Evolutionary conservation across 129 eudicot species (phyloP).

Genomic region (Lactuca sativa): DNA sequence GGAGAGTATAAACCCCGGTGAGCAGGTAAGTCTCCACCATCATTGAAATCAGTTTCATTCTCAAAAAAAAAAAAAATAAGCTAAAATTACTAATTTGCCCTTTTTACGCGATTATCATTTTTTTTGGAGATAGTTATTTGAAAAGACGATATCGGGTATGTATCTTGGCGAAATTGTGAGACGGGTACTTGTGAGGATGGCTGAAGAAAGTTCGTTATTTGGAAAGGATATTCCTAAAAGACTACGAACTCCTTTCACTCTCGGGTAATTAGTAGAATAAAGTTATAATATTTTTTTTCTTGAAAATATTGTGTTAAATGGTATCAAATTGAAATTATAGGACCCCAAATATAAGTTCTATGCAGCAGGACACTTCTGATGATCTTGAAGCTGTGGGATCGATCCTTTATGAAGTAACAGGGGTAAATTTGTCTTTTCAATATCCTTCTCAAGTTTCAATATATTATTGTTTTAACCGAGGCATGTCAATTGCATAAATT

Average conservation of each 20-base stretch:
- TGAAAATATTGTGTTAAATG: neutral
- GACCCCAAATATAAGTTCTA: conserved; percentile 77
- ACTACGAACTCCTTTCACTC: conserved; percentile 56
- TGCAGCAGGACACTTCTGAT: conserved; percentile 74
- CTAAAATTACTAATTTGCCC: conserved; percentile 6
- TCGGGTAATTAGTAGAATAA: conserved; percentile 43
- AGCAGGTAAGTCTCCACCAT: conserved; percentile 49
- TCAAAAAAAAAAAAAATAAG: conserved; percentile 2
- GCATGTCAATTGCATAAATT: too few species aligned
- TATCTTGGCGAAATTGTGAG: conserved; percentile 89
- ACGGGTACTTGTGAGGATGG: conserved; percentile 75
- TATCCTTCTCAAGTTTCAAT: neutral
- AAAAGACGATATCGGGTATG: conserved; percentile 91
- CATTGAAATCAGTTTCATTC: neutral
- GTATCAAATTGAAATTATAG: conserved; percentile 29
- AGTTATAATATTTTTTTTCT: neutral
- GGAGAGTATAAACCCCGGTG: conserved; percentile 78
- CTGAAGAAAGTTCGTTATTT: conserved; percentile 53
- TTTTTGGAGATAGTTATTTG: conserved; percentile 56
- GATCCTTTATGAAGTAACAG: conserved; percentile 51
- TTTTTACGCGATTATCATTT: neutral
- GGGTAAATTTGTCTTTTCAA: conserved; percentile 43
- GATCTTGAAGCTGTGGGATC: conserved; percentile 67
- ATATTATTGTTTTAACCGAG: neutral
- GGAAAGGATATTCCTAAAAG: conserved; percentile 52